Base-by-base conservation (phyloP, 148 eudicot species). In the Cornus kousa region DNA sequence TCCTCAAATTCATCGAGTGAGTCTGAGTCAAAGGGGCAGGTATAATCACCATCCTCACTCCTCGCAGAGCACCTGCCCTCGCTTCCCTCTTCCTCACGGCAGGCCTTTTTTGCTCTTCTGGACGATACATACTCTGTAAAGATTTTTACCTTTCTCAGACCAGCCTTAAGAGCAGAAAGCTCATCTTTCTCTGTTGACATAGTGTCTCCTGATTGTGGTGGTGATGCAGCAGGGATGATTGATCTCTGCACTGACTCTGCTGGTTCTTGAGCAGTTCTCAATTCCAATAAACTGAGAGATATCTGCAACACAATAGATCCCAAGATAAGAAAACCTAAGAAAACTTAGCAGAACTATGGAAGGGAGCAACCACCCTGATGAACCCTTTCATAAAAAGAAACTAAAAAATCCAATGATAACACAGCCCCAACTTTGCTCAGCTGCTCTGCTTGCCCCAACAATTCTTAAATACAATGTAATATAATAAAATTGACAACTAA, bases 161-260 rank as follows among this genome's bases (percentile, higher is more conserved):
- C 91, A 2, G 97, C 97, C 83, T 95, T 93, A n/a, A 95, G 89
- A 19, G 94, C 94, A 79, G 99, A 95, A 77, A 88, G 86, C 78
- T 95, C 99, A 60, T 95, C 97, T 84, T 90, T 95, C 81, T 90
- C 97, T 17, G 86, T 23, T 32, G 92, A 78, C 66, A 76, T 78
- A 19, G 86, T 74, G 62, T 87, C 93, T 59, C 74, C 83, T 11
- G 87, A 55, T 65, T 72, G 80, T 17, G 87, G 70, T 67, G 91
- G 80, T 53, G 88, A 82, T 32, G 79, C 9, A 60, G 79, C 78
- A 43, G 90, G 81, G 77, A 78, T 81, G 67, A 83, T 68, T 17
- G 88, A 79, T 65, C 80, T 86, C 75, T 86, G 89, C 0, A 83
- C 80, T 43, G 86, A 70, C 37, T 89, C 93, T 23, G 79, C 80